Evolutionary conservation across 805 yeast species (phyloP), one percentile per base, ranked within the genome.

Genomic region (Schwanniomyces sp.): DNA sequence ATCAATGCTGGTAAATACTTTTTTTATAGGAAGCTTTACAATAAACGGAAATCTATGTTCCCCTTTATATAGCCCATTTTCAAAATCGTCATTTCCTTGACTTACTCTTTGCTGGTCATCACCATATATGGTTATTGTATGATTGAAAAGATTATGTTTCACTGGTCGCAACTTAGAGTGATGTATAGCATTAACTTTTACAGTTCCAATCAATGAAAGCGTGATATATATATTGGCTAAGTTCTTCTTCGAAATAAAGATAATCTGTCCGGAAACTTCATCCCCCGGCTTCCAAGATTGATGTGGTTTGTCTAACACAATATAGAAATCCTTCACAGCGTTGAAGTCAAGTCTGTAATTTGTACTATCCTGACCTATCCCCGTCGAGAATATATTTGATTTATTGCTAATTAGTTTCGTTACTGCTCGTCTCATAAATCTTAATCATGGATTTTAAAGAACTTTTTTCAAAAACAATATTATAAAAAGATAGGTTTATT

Each of bases 41-140:
- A 86, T 80, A 60, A 91, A 91, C 17, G 96, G 96, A 61, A 91
- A 91, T 30, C 88, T 69, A 65, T 91, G 97, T 59, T 88, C 92
- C 37, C 97, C 97, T 57, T 82, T 81, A 16, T 82, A 78, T n/a
- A 87, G 62, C 0, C 88, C 88, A 48, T 65, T 72, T 12, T 61
- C 43, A 46, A 66, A 64, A 18, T 62, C 69, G n/a, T 52, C 53
- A 18, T 40, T 45, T 54, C 55, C 57, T 41, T 50, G 48, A 26
- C 46, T 50, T 5, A 49, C 39, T 14, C 14, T 17, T n/a, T 29
- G 29, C 16, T 32, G 50, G 8, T 59, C 47, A 17, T 59, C 66
- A 0, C 91, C 91, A 56, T 82, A 85, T 16, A 86, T 73, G 30
- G 72, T 64, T 9, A 83, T 78, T 10, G 82, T 76, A 59, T 82